These are phyloP conservation scores for Asterionellopsis glacialis DNA, from an alignment of 108 stramenopile species.

Conservation along the genomic window DNA sequence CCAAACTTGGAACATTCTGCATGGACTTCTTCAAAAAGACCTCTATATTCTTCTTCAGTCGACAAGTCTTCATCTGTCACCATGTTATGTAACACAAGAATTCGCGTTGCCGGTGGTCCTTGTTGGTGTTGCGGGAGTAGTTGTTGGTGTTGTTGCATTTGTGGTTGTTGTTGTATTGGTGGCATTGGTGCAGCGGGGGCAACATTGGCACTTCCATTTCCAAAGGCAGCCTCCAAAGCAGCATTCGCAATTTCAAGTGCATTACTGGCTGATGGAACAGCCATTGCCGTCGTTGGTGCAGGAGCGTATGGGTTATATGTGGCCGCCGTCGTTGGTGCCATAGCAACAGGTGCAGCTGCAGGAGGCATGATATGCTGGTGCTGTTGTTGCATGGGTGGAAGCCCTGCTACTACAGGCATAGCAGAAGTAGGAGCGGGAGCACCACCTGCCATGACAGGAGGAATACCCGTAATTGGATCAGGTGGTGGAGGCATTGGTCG, in stretches of 20 bases:
- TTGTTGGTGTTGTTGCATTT: background rate
- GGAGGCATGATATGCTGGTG: constrained; percentile 18
- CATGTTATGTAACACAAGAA: constrained; percentile 96
- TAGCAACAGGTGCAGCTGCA: background rate
- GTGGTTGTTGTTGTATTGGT: background rate
- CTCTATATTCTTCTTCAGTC: constrained; percentile 78
- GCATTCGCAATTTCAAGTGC: constrained; percentile 66
- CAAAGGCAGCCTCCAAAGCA: constrained; percentile 58
- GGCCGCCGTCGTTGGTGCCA: constrained; percentile 1
- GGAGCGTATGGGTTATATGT: constrained; percentile 12
- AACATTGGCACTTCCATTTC: constrained; percentile 56
- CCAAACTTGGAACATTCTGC: constrained; percentile 84
- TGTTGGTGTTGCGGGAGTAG: constrained; percentile 3
- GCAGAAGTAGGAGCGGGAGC: constrained; percentile 6
- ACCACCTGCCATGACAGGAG: constrained; percentile 8
- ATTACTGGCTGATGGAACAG: constrained; percentile 28
- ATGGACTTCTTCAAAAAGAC: constrained; percentile 75
- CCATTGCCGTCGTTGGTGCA: constrained; percentile 1
- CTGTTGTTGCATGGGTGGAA: constrained; percentile 28
- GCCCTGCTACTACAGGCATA: constrained; percentile 33
- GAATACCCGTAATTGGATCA: constrained; percentile 3
- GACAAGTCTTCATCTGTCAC: constrained; percentile 90
- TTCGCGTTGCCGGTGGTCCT: constrained; percentile 28
- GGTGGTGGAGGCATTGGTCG: constrained; percentile 38
- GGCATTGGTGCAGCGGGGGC: constrained; percentile 53